phyloP scores from a whole-genome alignment of 164 flowering plant species.

The Nymphaea colorata region DNA sequence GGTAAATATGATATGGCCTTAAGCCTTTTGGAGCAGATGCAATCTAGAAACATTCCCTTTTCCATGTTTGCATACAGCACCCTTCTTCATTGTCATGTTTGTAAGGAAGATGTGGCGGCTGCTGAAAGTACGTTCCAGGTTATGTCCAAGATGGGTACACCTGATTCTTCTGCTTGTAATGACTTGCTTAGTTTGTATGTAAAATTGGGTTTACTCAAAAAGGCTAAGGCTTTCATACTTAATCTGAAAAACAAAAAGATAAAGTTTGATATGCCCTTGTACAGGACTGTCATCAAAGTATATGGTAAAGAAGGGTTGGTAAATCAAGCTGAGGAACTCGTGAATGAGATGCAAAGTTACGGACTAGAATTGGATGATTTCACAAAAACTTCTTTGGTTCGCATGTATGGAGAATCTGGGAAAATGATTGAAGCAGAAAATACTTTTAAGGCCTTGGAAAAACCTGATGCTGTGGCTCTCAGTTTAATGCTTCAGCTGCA shows the following conservation, averaged over 20 bases:
- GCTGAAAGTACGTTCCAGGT: slow-evolving; percentile 66
- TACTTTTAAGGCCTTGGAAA: slow-evolving; percentile 13
- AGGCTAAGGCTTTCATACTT: slow-evolving; percentile 48
- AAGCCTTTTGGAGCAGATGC: slow-evolving; percentile 47
- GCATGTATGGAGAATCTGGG: slow-evolving; percentile 20
- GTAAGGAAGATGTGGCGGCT: slow-evolving; percentile 46
- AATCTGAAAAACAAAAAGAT: slow-evolving; percentile 42
- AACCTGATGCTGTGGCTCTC: slow-evolving; percentile 37
- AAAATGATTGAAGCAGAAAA: slow-evolving; percentile 16
- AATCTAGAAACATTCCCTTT: slow-evolving; percentile 44
- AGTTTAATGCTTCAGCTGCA: slow-evolving; percentile 44
- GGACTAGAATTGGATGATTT: slow-evolving; percentile 20
- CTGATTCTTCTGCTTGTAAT: slow-evolving; percentile 52
- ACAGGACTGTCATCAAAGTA: slow-evolving; percentile 40
- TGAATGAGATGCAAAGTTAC: slow-evolving; percentile 30
- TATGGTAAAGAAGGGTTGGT: slow-evolving; percentile 66
- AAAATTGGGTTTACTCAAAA: slow-evolving; percentile 34
- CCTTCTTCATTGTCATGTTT: slow-evolving; percentile 53
- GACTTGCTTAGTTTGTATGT: slow-evolving; percentile 68
- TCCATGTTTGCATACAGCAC: slow-evolving; percentile 62
- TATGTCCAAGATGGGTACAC: slow-evolving; percentile 51
- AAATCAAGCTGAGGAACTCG: slow-evolving; percentile 39
- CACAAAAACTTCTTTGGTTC: slow-evolving; percentile 29
- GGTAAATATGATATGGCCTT: slow-evolving; percentile 56
- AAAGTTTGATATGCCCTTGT: slow-evolving; percentile 61